Evolutionary conservation across 1,139 yeast species (phyloP).

Genomic region (Magnusiomyces paraingens): DNA sequence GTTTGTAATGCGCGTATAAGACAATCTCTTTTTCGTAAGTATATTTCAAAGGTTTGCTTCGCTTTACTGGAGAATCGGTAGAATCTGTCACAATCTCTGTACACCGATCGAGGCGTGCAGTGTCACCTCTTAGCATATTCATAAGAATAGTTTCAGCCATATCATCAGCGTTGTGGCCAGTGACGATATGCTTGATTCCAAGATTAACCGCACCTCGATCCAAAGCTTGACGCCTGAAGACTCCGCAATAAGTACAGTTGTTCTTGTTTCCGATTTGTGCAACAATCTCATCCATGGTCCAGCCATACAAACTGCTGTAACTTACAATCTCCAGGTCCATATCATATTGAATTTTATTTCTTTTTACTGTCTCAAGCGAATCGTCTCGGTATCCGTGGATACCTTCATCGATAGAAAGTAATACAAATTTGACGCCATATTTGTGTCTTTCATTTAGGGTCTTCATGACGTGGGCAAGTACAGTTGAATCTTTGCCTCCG

Average conservation of each 20-base stretch:
- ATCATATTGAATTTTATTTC: constrained; percentile 82
- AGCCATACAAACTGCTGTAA: constrained; percentile 75
- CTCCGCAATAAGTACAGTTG: constrained; percentile 98
- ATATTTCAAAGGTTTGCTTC: constrained; percentile 94
- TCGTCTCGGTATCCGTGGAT: constrained; percentile 96
- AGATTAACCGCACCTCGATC: constrained; percentile 94
- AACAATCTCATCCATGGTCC: constrained; percentile 99
- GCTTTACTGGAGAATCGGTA: constrained; percentile 50
- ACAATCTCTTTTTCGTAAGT: constrained; percentile 97
- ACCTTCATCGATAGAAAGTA: constrained; percentile 92
- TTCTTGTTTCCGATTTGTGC: constrained; percentile 90
- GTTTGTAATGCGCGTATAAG: constrained; percentile 91
- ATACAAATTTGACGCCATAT: constrained; percentile 76
- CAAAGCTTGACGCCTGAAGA: constrained; percentile 88
- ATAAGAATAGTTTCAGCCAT: constrained; percentile 97
- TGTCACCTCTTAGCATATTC: constrained; percentile 94
- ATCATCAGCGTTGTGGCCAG: constrained; percentile 99
- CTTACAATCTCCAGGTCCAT: constrained; percentile 88
- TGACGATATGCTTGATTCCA: constrained; percentile 83
- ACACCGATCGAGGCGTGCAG: constrained; percentile 86
- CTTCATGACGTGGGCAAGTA: constrained; percentile 80
- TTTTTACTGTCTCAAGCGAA: constrained; percentile 89
- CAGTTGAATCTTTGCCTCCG: constrained; percentile 98
- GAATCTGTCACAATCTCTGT: constrained; percentile 77
- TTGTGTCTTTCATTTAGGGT: constrained; percentile 80